These are phyloP conservation scores for Colletotrichum noveboracense DNA, from an alignment of 2,329 filamentous ascomycete genomes.

Conservation along the genomic window DNA sequence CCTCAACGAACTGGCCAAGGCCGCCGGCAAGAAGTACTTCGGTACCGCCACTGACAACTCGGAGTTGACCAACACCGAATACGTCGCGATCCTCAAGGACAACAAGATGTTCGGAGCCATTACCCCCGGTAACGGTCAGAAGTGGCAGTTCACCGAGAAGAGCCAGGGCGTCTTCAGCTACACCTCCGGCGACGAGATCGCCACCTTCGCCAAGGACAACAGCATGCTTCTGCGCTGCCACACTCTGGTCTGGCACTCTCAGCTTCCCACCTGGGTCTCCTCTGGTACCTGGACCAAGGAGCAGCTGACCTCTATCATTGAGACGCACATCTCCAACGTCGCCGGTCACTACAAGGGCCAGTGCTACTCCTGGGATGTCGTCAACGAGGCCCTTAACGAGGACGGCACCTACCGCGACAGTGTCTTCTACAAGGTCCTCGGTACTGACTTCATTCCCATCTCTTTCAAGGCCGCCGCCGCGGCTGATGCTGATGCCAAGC, in stretches of 20 bases:
- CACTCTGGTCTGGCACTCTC: conserved; percentile 46
- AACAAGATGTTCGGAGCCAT: conserved; percentile 69
- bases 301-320: conserved; percentile 40
- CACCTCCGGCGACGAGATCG: conserved; percentile 60
- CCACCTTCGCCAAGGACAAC: conserved; percentile 39
- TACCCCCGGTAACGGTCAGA: conserved; percentile 67
- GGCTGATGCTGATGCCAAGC: conserved; percentile 45
- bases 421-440: conserved; percentile 50
- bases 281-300: conserved; percentile 42
- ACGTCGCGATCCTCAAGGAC: conserved; percentile 58
- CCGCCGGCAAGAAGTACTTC: conserved; percentile 55
- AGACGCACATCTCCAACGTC: conserved; percentile 55
- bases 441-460: conserved; percentile 47
- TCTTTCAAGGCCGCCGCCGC: conserved; percentile 50
- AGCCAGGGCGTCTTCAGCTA: conserved; percentile 62
- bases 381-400: conserved; percentile 52
- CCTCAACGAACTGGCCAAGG: conserved; percentile 32
- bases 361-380: conserved; percentile 58
- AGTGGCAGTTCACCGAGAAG: conserved; percentile 69
- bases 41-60: conserved; percentile 68
- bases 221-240: conserved; percentile 53
- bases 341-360: conserved; percentile 48
- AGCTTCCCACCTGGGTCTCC: conserved; percentile 52
- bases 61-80: conserved; percentile 54
- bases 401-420: conserved; percentile 43